Evolutionary conservation across 495 filamentous ascomycete species (phyloP), one percentile per base, ranked within the genome.

Genomic region (Penicillium alfredii): DNA sequence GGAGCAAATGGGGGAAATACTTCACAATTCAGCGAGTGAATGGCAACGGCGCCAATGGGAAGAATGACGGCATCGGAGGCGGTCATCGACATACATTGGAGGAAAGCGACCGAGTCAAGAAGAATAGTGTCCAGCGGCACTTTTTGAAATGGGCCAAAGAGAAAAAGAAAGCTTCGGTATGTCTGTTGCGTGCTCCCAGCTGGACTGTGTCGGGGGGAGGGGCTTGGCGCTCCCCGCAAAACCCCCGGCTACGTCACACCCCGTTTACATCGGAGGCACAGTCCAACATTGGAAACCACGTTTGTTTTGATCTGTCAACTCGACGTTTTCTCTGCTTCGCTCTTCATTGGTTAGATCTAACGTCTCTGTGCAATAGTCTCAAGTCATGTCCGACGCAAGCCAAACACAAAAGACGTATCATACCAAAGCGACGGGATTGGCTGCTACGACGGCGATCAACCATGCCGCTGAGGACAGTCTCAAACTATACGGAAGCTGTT

Each of bases 401-500:
- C 51, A 45, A 32, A 6, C 47, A 68, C 82, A 84, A 67, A 88
- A 88, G 53, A 76, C 74, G 15, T 90, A 87, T 52, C 83, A 85
- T 60, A 93, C 83, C 64, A 85, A 83, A 56, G 78, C 88, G 16
- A 87, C 85, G 9, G 89, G 90, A 9, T 53, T 65, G 38, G 90
- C 90, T 27, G 67, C 81, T 12, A 61, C 61, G 29, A 95, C 90
- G n/a, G 87, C 73, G 3, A 73, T 76, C 49, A 78, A 72, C 20
- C 89, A 85, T 48, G 70, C 74, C 9, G 76, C 78, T 41, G 82
- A 86, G 4, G 59, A 76, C 34, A 80, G 81, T 13, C 61, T 95
- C 24, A 92, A 89, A 61, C 63, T 97, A 5, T 94, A 81, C 62
- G 86, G 87, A 28, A 85, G 82, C 53, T 93, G 88, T 62, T 95